These are phyloP conservation scores for Tetrahymena elliotti DNA, from an alignment of 73 alveolate genomes.

Conservation along the genomic window DNA sequence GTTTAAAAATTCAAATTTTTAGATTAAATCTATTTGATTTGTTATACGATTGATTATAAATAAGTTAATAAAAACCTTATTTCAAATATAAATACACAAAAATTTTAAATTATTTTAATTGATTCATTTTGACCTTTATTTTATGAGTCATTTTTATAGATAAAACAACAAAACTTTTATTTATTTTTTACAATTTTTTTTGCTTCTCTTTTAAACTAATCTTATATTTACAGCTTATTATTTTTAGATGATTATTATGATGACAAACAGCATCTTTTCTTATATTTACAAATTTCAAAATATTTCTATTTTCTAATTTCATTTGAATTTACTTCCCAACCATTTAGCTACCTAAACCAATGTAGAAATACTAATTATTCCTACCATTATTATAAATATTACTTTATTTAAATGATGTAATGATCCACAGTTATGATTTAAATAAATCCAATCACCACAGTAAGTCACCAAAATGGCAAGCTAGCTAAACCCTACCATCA, in stretches of 20 bases:
- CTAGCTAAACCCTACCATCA: background rate
- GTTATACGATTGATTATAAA: too few relatives aligned
- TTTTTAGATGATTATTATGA: too few relatives aligned
- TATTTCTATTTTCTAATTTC: background rate
- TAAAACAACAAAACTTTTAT: too few relatives aligned
- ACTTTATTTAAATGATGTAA: background rate
- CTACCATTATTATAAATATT: background rate
- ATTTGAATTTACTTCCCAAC: background rate
- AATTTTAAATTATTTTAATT: too few relatives aligned
- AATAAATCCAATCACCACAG: background rate
- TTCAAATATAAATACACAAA: too few relatives aligned
- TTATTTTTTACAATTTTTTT: too few relatives aligned
- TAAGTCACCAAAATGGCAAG: background rate
- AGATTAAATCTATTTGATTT: background rate
- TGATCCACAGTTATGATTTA: background rate
- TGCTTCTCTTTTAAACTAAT: too few relatives aligned
- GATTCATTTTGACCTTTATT: too few relatives aligned
- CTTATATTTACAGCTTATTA: too few relatives aligned
- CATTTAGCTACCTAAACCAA: background rate
- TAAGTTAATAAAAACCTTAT: background rate
- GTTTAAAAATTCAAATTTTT: background rate
- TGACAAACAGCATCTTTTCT: too few relatives aligned
- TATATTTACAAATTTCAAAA: background rate
- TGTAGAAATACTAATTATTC: background rate
- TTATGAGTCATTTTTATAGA: too few relatives aligned